These are phyloP conservation scores for Lentinula guzmanii DNA, from an alignment of 768 basidiomycete genomes.

Conservation along the genomic window DNA sequence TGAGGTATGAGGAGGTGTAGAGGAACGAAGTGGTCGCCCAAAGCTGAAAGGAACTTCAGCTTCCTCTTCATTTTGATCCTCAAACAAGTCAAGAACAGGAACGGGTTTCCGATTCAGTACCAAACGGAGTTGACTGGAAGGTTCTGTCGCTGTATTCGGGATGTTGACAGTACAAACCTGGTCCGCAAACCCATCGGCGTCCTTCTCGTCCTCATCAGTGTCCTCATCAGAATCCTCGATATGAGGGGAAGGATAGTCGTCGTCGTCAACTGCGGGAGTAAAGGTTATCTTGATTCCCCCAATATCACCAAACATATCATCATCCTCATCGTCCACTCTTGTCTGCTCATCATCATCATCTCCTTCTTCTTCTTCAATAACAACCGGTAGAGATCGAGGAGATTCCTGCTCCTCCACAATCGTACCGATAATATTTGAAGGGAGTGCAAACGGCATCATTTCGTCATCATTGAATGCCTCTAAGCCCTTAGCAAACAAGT, in stretches of 20 bases:
- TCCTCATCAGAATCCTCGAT: slow-evolving; percentile 13
- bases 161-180: slow-evolving; percentile 26
- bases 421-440: slow-evolving; percentile 26
- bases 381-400: slow-evolving; percentile 26
- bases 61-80: slow-evolving; percentile 29
- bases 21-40: slow-evolving; percentile 7
- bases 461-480: slow-evolving; percentile 40
- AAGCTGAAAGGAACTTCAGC: slow-evolving; percentile 14
- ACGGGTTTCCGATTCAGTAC: slow-evolving; percentile 9
- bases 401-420: slow-evolving; percentile 28
- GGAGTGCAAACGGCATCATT: slow-evolving; percentile 42
- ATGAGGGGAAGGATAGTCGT: neutral
- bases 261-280: slow-evolving; percentile 40
- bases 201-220: slow-evolving; percentile 41
- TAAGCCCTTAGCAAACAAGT: slow-evolving; percentile 51
- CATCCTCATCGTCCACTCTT: slow-evolving; percentile 28
- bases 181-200: slow-evolving; percentile 5
- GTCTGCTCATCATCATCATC: slow-evolving; percentile 28
- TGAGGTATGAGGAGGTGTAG: slow-evolving; percentile 21
- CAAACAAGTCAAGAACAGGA: slow-evolving; percentile 9
- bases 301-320: slow-evolving; percentile 54
- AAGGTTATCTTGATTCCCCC: slow-evolving; percentile 75
- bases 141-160: slow-evolving; percentile 32
- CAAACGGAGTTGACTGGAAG: slow-evolving; percentile 11
- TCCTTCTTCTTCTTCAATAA: slow-evolving; percentile 44